A percentile compares a stretch with the other conserved stretches of the same genome.
These are phyloP conservation scores for Boletus rubropictus DNA, from an alignment of 768 basidiomycete species.

Conservation along the genomic window DNA sequence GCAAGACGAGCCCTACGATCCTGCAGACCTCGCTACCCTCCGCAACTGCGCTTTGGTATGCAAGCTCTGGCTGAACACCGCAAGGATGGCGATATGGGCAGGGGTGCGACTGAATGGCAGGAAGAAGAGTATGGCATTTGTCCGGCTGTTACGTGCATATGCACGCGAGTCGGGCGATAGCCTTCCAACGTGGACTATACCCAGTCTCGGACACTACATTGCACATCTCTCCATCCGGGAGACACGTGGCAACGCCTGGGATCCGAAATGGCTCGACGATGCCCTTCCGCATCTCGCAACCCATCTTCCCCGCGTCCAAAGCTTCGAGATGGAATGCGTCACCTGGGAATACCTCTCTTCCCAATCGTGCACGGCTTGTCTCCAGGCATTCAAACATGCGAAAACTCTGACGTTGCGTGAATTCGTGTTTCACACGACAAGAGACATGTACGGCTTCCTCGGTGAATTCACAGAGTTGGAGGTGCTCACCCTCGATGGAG, in stretches of 20 bases:
- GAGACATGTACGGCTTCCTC: conserved; percentile 26
- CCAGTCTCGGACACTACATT: conserved; percentile 55
- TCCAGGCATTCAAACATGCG: conserved; percentile 20
- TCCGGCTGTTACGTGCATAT: conserved; percentile 18
- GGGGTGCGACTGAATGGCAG: conserved; percentile 16
- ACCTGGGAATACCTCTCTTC: conserved; percentile 32
- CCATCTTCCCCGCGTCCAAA: conserved; percentile 19
- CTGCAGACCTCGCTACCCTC: conserved; percentile 16
- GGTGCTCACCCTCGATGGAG: conserved; percentile 26
- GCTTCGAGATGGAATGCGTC: conserved; percentile 26
- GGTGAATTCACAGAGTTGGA: conserved; percentile 26
- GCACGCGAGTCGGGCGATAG: conserved; percentile 25
- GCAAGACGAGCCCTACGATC: conserved; percentile 13
- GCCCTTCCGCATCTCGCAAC: conserved; percentile 22
- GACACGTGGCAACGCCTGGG: conserved; percentile 29
- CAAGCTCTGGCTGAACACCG: conserved; percentile 26
- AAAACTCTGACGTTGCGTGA: conserved; percentile 20
- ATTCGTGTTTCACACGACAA: conserved; percentile 23
- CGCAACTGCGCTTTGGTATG: conserved; percentile 27
- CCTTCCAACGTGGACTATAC: conserved; percentile 32
- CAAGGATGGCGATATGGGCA: conserved; percentile 23
- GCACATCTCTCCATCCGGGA: conserved; percentile 24
- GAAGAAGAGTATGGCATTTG: conserved; percentile 18
- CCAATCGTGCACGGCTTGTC: conserved; percentile 22
- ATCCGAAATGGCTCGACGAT: conserved; percentile 31